These are phyloP conservation scores for Nakaseomyces nivariensis DNA, from an alignment of 1,139 yeast species.

Conservation along the genomic window DNA sequence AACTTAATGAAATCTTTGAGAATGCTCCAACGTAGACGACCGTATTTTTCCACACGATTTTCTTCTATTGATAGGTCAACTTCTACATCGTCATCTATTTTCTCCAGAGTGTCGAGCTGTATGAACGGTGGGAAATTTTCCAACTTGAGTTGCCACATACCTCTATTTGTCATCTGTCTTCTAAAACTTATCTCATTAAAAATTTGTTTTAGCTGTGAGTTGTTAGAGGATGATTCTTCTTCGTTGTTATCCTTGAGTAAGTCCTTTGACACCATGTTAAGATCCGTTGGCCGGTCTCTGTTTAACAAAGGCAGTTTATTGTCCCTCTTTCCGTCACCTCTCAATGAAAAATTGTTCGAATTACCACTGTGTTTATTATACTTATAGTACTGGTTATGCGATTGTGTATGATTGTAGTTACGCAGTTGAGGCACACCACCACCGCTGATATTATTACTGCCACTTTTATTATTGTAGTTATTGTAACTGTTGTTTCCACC, in stretches of 20 bases:
- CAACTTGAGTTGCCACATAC: constrained; percentile 28
- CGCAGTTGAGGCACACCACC: background rate
- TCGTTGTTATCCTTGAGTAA: constrained; percentile 11
- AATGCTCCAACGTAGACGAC: constrained; percentile 28
- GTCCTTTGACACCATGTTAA: constrained; percentile 11
- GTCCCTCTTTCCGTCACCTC: constrained; percentile 1
- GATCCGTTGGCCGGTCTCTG: constrained; percentile 7
- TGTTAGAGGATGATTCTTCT: constrained; percentile 4
- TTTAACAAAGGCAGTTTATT: constrained; percentile 4
- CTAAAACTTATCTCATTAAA: constrained; percentile 28
- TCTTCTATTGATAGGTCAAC: constrained; percentile 7
- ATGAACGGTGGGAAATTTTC: constrained; percentile 28
- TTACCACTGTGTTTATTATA: background rate
- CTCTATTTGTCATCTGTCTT: constrained; percentile 28
- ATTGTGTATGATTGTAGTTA: background rate
- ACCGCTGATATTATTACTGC: too few relatives aligned
- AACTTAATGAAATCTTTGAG: constrained; percentile 28
- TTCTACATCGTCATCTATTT: constrained; percentile 4
- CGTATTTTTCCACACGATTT: constrained; percentile 21
- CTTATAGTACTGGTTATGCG: background rate
- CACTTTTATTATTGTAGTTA: too few relatives aligned
- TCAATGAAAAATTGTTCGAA: background rate
- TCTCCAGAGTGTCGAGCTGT: constrained; percentile 17
- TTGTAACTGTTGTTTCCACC: background rate
- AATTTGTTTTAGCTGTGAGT: constrained; percentile 19